Base-by-base conservation (phyloP, 2,329 filamentous ascomycete species). In the Pseudogymnoascus sp. region DNA sequence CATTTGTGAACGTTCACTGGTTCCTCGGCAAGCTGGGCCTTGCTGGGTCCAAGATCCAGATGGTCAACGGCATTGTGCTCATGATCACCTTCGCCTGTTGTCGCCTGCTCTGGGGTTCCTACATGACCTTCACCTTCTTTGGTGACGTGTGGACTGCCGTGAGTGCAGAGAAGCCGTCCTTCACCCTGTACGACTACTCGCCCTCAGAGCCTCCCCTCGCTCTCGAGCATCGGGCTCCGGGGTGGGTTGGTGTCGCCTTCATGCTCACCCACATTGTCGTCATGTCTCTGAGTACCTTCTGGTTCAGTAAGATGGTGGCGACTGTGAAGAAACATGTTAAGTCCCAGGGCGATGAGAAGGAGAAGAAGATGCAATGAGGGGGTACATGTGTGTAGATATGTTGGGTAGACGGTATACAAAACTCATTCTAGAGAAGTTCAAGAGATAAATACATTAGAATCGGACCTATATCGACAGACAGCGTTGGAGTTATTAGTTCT, bases 1-100 rank as follows among this genome's bases (percentile, higher is more conserved):
- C 89, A 6, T 91, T 93, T 72, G 81, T 93, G 63, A 94, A 94
- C 71, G 82, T 93, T 68, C 90, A 94, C 76, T 94, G 90, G 90
- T 93, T 94, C 76, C 89, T 88, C 75, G 90, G 93, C 74, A 93
- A 94, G 76, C 76, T 92, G 62, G 81, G 83, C 68, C 84, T 90
- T 79, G 93, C 90, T 0, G 90, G 90, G 30, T 84, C 86, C 22
- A 80, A 78, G 62, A 74, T 83, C 22, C 90, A 94, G 75, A 80
- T 91, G n/a, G 85, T 89, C 74, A 93, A 93, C 68, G 89, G 89
- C 65, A 78, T 91, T 63, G 69, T 82, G 59, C 82, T 93, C 2
- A 82, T 92, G 57, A 73, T 77, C 63, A 89, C 82, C 37, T 93
- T 93, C 74, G 91, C 91, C 75, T 82, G 78, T 63, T 88, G 85